Percentiles rank a stretch among this genome's conserved stretches.
These are phyloP conservation scores for Escovopsis sp. DNA, from an alignment of 2,329 filamentous ascomycete genomes.

Conservation along the genomic window DNA sequence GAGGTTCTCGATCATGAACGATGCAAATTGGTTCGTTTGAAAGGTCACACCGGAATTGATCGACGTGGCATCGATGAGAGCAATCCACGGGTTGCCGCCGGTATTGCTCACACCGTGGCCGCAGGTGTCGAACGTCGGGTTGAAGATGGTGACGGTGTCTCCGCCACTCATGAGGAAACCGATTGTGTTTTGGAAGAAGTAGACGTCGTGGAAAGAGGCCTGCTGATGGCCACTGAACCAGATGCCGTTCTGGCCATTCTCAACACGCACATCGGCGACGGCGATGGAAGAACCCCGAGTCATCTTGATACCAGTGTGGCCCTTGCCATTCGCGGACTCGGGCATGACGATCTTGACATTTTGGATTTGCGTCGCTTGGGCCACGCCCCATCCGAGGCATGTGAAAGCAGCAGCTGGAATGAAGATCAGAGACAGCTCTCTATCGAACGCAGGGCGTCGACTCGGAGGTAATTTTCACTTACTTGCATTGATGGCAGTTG, in stretches of 20 bases:
- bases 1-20: slow-evolving; percentile 29
- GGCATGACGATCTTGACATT: slow-evolving; percentile 29
- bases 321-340: slow-evolving; percentile 17
- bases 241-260: slow-evolving; percentile 27
- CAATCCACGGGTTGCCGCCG: slow-evolving; percentile 24
- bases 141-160: slow-evolving; percentile 24
- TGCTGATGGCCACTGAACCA: slow-evolving; percentile 29
- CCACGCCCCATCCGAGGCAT: slow-evolving; percentile 30
- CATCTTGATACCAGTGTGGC: slow-evolving; percentile 27
- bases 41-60: slow-evolving; percentile 27
- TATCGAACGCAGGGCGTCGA: too few species aligned
- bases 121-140: slow-evolving; percentile 25
- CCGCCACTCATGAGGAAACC: slow-evolving; percentile 18
- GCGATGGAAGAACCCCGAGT: slow-evolving; percentile 26
- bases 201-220: slow-evolving; percentile 27
- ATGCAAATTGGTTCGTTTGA: slow-evolving; percentile 21
- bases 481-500: slow-evolving; percentile 21
- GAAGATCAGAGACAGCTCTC: too few species aligned
- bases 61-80: slow-evolving; percentile 24
- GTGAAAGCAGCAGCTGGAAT: slow-evolving; percentile 14
- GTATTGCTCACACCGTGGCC: slow-evolving; percentile 23
- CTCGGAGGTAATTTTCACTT: neutral
- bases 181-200: slow-evolving; percentile 27
- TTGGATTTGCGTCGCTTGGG: slow-evolving; percentile 26
- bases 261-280: slow-evolving; percentile 26